Base-by-base conservation (phyloP, 441 rosid genomes). In the Erodium texanum region DNA sequence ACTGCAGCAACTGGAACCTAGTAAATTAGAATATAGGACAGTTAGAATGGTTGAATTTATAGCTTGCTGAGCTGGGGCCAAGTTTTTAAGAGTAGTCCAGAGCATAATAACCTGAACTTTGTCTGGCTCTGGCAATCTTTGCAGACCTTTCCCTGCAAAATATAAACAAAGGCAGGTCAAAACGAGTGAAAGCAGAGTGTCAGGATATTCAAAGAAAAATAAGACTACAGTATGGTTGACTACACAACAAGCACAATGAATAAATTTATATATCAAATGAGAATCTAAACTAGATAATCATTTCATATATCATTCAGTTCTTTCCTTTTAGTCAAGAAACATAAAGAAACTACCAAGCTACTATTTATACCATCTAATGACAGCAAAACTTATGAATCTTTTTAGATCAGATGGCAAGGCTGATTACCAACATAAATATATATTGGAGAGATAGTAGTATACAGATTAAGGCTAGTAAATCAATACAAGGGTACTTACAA, bases 1-100 rank as follows among this genome's bases (percentile, higher is more conserved):
- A 94, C 87, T 65, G 98, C 98, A 45, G 98, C 99, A 64, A 91
- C 77, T 1, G 89, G 92, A 56, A 54, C 80, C 97, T 94, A 79
- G 67, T 23, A 29, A 70, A 73, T 66, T 50, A 74, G 75, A 11
- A 71, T 22, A 73, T 76, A 64, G 45, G 65, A 65, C 64, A 58
- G 62, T 74, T 62, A 71, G 43, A 71, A 67, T 48, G 48, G 75
- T 52, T 32, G 63, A 45, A 73, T 58, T 65, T 43, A 73, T 12
- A 65, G 34, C 23, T 52, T 59, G 32, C 59, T 67, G 12, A 45
- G 62, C 14, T 54, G 27, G 68, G 67, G 38, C 48, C 48, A 74
- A 22, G 27, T 22, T 16, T 56, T 56, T 56, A 56, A 56, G 32
- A 22, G 24, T 70, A 66, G 66, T 50, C 27, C 50, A 61, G 12